phyloP scores from a whole-genome alignment of 768 basidiomycete genomes.

The Galerina sulciceps region DNA sequence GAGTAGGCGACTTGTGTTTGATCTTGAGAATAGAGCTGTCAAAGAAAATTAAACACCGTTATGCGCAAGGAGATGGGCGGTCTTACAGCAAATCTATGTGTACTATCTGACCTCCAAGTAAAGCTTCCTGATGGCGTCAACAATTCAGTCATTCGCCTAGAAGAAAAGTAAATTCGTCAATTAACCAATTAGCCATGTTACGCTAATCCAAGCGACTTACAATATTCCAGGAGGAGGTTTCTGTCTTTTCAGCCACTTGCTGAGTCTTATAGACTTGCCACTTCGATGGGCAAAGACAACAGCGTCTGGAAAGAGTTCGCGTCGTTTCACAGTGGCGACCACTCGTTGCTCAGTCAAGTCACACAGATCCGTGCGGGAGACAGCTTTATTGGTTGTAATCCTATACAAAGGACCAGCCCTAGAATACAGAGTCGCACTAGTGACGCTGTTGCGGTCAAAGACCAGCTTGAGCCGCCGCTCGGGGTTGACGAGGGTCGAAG shows the following conservation, averaged over 20 bases:
- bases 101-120: slow-evolving; percentile 14
- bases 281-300: slow-evolving; percentile 22
- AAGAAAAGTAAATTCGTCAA: background rate
- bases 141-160: slow-evolving; percentile 5
- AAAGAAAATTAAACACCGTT: background rate
- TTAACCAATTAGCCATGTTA: background rate
- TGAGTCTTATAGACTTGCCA: slow-evolving; percentile 13
- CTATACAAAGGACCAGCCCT: slow-evolving; percentile 12
- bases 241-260: slow-evolving; percentile 19
- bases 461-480: slow-evolving; percentile 12
- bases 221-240: slow-evolving; percentile 4
- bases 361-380: slow-evolving; percentile 17
- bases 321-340: slow-evolving; percentile 19
- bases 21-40: slow-evolving; percentile 14
- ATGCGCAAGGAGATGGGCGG: background rate
- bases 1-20: slow-evolving; percentile 17
- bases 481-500: slow-evolving; percentile 19
- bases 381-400: slow-evolving; percentile 15
- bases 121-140: slow-evolving; percentile 13
- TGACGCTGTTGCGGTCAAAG: slow-evolving; percentile 21
- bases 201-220: slow-evolving; percentile 6
- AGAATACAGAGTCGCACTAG: slow-evolving; percentile 15
- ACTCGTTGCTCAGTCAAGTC: slow-evolving; percentile 15
- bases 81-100: slow-evolving; percentile 20
- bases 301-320: slow-evolving; percentile 21